Percentiles rank a stretch among this genome's conserved stretches.
Evolutionary conservation across 441 rosid genomes (phyloP).

Genomic region (Raphanus hybrid): DNA sequence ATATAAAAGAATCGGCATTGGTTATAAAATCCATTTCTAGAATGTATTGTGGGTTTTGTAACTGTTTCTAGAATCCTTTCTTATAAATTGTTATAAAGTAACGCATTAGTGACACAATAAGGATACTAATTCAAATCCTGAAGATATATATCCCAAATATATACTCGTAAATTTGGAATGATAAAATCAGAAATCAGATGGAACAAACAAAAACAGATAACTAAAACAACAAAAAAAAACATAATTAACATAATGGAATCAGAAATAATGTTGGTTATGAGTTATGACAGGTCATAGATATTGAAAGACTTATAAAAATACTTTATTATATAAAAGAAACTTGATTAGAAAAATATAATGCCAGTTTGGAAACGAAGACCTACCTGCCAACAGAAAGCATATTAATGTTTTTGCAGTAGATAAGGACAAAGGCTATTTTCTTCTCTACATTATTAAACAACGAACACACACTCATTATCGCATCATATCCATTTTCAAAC

Average conservation of each 20-base stretch:
- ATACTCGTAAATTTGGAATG: neutral
- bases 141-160: neutral
- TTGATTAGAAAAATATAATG: neutral
- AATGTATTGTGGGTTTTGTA: neutral
- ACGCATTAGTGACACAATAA: neutral
- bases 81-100: neutral
- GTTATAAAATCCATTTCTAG: no score
- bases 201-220: neutral
- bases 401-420: conserved; percentile 29
- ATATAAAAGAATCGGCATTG: neutral
- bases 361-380: conserved; percentile 35
- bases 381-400: conserved; percentile 29
- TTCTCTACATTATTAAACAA: neutral
- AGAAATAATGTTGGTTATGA: conserved; percentile 28
- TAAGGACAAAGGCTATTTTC: conserved; percentile 36
- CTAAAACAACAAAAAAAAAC: neutral
- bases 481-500: conserved; percentile 28
- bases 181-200: conserved; percentile 12
- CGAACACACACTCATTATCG: conserved; percentile 27
- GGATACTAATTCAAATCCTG: neutral
- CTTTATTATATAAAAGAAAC: neutral
- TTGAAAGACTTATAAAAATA: conserved; percentile 19
- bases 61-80: neutral
- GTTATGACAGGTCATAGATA: conserved; percentile 38
- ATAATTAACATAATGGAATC: conserved; percentile 17